These are phyloP conservation scores for Trametes gibbosa DNA, from an alignment of 768 basidiomycete species.

Conservation along the genomic window DNA sequence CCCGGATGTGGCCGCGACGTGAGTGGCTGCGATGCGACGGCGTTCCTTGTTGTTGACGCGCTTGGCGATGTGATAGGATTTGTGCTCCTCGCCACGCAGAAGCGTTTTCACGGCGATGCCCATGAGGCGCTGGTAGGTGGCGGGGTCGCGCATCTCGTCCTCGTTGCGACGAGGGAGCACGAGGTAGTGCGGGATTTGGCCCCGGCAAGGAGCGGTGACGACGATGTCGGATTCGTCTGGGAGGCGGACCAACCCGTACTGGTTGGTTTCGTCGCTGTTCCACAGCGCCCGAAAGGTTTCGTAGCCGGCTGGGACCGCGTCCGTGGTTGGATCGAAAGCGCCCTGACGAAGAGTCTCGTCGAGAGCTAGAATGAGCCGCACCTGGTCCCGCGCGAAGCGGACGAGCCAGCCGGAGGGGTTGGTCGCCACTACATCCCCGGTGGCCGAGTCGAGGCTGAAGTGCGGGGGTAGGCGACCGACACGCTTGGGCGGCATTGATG, in stretches of 20 bases:
- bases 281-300: neutral
- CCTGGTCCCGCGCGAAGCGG: conserved; percentile 1
- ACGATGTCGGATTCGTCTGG: neutral
- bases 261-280: neutral
- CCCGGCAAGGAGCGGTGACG: neutral
- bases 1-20: neutral
- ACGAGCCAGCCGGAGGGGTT: neutral
- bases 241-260: neutral
- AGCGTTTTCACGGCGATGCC: neutral
- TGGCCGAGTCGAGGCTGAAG: conserved; percentile 1
- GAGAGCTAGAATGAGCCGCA: neutral
- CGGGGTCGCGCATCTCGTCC: neutral
- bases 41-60: neutral
- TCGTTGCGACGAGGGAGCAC: neutral
- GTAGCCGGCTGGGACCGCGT: conserved; percentile 1
- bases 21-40: conserved; percentile 1
- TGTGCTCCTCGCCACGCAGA: neutral
- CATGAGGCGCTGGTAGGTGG: neutral
- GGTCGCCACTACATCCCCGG: neutral
- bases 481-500: neutral
- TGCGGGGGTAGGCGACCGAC: neutral
- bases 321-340: neutral
- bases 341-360: neutral
- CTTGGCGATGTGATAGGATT: neutral
- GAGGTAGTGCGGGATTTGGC: neutral